Percentiles rank a stretch among this genome's conserved stretches.
Conservation (phyloP, 2,329 filamentous ascomycete genomes). For the Fusarium sp. region DNA sequence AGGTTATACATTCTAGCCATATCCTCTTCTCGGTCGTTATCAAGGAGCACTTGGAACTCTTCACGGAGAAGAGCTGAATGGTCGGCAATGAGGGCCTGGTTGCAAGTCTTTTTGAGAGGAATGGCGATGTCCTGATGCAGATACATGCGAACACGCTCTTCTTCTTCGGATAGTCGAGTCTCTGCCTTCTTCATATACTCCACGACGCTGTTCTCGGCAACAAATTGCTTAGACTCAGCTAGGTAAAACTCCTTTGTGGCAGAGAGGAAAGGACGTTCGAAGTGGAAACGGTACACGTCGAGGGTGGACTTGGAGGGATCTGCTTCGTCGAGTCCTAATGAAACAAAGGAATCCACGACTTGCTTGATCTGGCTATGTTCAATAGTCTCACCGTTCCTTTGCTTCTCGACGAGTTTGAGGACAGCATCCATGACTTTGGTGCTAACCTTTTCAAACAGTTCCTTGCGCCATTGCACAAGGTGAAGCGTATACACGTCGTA, state of each 20-base stretch:
- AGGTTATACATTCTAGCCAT: conserved; percentile 97
- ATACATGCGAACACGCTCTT: conserved; percentile 92
- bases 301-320: conserved; percentile 94
- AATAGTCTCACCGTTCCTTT: conserved; percentile 96
- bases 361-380: conserved; percentile 97
- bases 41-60: conserved; percentile 93
- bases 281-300: conserved; percentile 92
- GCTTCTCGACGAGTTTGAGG: conserved; percentile 94
- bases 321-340: conserved; percentile 90
- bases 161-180: conserved; percentile 87
- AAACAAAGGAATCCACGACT: conserved; percentile 96
- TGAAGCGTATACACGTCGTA: conserved; percentile 99
- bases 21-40: conserved; percentile 95
- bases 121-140: conserved; percentile 90
- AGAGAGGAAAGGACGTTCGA: conserved; percentile 90
- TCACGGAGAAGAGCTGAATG: conserved; percentile 89
- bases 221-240: conserved; percentile 91
- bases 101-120: conserved; percentile 86
- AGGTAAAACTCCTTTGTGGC: conserved; percentile 90
- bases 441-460: conserved; percentile 87
- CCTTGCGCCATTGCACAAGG: conserved; percentile 92
- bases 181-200: conserved; percentile 99
- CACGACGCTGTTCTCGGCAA: conserved; percentile 96
- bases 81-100: conserved; percentile 88
- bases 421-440: conserved; percentile 95